Percentiles rank a stretch among this genome's conserved stretches.
Conservation (phyloP, 495 filamentous ascomycete genomes). For the Lophium mytilinum region DNA sequence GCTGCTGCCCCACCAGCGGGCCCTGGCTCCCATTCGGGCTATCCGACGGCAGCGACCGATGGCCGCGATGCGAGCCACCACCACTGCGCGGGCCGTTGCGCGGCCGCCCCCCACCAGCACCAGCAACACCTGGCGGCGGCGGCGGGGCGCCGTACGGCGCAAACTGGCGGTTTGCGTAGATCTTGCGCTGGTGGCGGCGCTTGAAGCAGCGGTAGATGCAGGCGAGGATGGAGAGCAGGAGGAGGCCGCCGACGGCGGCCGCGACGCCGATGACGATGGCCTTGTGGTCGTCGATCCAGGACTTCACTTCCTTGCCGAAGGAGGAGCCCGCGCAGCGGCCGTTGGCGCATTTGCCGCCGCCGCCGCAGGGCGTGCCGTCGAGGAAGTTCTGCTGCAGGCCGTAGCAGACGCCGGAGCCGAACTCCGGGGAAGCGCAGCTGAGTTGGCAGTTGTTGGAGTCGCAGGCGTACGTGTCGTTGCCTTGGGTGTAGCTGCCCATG, state of each 20-base stretch:
- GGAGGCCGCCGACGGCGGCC: conserved; percentile 33
- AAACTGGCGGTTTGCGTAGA: neutral
- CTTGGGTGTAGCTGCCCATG: conserved; percentile 67
- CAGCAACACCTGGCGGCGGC: too few relatives aligned
- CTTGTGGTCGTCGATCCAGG: conserved; percentile 40
- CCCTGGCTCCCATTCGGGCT: neutral
- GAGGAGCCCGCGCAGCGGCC: conserved; percentile 36
- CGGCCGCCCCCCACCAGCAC: neutral
- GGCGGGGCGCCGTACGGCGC: too few relatives aligned
- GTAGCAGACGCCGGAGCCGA: conserved; percentile 57
- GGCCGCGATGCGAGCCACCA: neutral
- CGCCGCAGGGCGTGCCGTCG: conserved; percentile 81
- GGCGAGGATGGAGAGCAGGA: conserved; percentile 33
- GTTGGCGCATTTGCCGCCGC: conserved; percentile 70
- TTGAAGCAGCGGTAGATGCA: conserved; percentile 30
- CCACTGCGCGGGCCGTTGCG: neutral
- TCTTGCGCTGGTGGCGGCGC: conserved; percentile 5
- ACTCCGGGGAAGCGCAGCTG: conserved; percentile 64
- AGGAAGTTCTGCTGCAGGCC: conserved; percentile 85
- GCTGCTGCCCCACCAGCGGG: neutral
- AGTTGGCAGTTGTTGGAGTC: conserved; percentile 62
- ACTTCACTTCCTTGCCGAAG: conserved; percentile 33
- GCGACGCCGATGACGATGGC: conserved; percentile 37
- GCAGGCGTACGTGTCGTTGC: conserved; percentile 79
- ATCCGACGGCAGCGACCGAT: neutral